Conservation (phyloP, 1,284 basidiomycete species). For the Fomitiporia mediterranea region DNA sequence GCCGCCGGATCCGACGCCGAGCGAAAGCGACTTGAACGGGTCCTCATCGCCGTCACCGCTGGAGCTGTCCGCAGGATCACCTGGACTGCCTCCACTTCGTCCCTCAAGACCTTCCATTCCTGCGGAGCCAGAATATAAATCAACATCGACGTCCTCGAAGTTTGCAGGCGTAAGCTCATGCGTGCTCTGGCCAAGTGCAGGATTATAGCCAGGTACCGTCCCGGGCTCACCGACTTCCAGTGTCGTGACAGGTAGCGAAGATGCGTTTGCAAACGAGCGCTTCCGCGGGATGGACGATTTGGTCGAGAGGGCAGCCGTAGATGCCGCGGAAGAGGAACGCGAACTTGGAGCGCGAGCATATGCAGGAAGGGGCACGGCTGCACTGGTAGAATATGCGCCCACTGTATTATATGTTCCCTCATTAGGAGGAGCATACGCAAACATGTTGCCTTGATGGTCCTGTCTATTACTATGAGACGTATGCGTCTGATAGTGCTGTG, state of each 20-base stretch:
- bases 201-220: slow-evolving; percentile 20
- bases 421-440: slow-evolving; percentile 16
- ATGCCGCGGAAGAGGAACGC: slow-evolving; percentile 30
- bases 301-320: slow-evolving; percentile 29
- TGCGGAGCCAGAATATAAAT: slow-evolving; percentile 32
- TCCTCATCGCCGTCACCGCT: slow-evolving; percentile 13
- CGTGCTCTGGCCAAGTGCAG: slow-evolving; percentile 2
- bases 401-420: not conserved
- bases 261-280: slow-evolving; percentile 33
- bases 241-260: slow-evolving; percentile 35
- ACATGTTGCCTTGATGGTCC: slow-evolving; percentile 21
- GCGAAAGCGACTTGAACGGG: slow-evolving; percentile 13
- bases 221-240: slow-evolving; percentile 33
- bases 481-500: slow-evolving; percentile 30
- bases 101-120: slow-evolving; percentile 20
- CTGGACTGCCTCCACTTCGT: slow-evolving; percentile 19
- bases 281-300: slow-evolving; percentile 50
- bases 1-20: slow-evolving; percentile 17
- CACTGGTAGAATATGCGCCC: not conserved
- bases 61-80: slow-evolving; percentile 10
- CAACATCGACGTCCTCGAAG: slow-evolving; percentile 40
- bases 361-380: not conserved
- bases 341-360: slow-evolving; percentile 23
- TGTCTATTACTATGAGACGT: slow-evolving; percentile 26
- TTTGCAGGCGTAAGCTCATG: slow-evolving; percentile 29